Base-by-base conservation (phyloP, 1,139 yeast species). In the Suhomyces bolitotheri region DNA sequence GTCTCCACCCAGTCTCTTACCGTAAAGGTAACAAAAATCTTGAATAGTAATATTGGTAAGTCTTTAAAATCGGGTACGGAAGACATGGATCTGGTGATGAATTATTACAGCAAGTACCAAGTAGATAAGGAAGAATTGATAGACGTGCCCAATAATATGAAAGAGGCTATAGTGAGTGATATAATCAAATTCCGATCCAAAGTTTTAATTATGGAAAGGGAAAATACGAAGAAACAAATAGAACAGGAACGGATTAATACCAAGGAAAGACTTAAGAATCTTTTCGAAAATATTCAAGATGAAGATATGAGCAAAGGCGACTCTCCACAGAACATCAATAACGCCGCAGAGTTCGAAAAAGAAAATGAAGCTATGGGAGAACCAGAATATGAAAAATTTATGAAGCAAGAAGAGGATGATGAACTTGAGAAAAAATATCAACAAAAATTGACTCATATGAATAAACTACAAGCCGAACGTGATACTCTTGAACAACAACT, bases 101-200 rank as follows among this genome's bases (percentile, higher is more conserved):
- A 60, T 22, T 63, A 63, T 43, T 66, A 64, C 46, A 53, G 51
- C 21, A 53, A 63, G 20, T 82, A 83, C 50, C 66, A 71, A 36
- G 77, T 83, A 15, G 87, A 83, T 51, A 64, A 73, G 14, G 64
- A 65, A 39, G 88, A 82, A 44, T 56, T 83, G 39, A 64, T 73
- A 11, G 90, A 81, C 49, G 74, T 83, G 5, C 89, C 90, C 2
- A 61, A 64, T 22, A 73, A 75, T 27, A 65, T 78, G 62, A 60
- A 78, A 30, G 82, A 78, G n/a, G 68, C 65, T 22, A 73, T 82
- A 22, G 73, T 73, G 27, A 71, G 71, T 40, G 83, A 80, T 43
- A 76, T 83, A 37, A 65, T 80, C 33, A 76, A 73, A 44, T 83
- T 83, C 52, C 62, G 92, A 48, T 68, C 83, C 8, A 73, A 72